Percentiles rank a stretch among this genome's conserved stretches.
phyloP scores from a whole-genome alignment of 345 rosid species.

The Hibiscus syriacus region DNA sequence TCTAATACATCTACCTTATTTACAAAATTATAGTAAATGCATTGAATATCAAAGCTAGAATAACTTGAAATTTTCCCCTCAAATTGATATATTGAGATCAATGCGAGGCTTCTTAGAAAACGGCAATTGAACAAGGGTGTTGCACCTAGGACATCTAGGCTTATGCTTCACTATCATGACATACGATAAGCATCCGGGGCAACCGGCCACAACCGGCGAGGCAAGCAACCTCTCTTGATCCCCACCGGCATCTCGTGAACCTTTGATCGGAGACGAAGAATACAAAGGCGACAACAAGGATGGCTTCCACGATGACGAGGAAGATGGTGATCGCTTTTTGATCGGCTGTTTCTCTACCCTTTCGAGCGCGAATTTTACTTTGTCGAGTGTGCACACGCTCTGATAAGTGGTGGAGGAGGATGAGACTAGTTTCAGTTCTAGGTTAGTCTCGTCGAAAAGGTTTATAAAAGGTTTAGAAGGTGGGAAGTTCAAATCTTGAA shows the following conservation, averaged over 20 bases:
- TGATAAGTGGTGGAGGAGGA: slow-evolving; percentile 34
- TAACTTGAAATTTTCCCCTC: slow-evolving; percentile 10
- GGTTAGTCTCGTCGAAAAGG: slow-evolving; percentile 41
- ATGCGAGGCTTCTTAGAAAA: no score
- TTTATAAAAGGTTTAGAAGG: slow-evolving; percentile 31
- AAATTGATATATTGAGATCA: slow-evolving; percentile 66
- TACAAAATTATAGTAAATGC: no score
- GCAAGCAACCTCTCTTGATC: slow-evolving; percentile 3
- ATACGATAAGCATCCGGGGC: slow-evolving; percentile 68
- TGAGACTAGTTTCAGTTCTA: slow-evolving; percentile 41
- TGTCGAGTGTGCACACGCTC: no score
- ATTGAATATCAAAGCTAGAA: not conserved
- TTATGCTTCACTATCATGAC: slow-evolving; percentile 50
- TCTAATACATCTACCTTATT: no score
- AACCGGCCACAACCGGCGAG: slow-evolving; percentile 53
- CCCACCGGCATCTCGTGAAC: slow-evolving; percentile 18
- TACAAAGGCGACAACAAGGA: slow-evolving; percentile 30
- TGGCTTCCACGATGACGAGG: slow-evolving; percentile 19
- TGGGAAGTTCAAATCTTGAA: slow-evolving; percentile 70
- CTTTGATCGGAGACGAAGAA: slow-evolving; percentile 35
- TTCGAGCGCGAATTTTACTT: no score
- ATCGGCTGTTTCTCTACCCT: slow-evolving; percentile 50
- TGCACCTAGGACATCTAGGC: slow-evolving; percentile 83
- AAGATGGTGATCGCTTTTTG: slow-evolving; percentile 26
- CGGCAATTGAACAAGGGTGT: slow-evolving; percentile 45